phyloP scores from a whole-genome alignment of 106 monocot genomes.

The Dactylorhiza incarnata region DNA sequence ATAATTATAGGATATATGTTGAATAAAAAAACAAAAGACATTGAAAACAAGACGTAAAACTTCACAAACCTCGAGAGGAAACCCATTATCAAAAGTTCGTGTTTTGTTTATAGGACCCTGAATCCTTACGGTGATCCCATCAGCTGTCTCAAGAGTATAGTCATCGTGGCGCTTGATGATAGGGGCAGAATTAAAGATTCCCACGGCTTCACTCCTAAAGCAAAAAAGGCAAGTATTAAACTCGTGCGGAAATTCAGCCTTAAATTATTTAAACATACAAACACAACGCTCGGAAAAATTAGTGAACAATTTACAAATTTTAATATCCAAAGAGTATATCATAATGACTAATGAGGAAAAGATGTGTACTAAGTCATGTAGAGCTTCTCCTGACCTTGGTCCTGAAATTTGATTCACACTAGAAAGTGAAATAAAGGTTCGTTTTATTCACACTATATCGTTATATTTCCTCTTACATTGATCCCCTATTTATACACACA shows the following conservation, averaged over 20 bases:
- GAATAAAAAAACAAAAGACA: neutral
- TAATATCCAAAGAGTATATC: no score
- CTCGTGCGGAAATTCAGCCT: neutral
- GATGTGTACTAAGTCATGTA: no score
- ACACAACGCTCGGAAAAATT: neutral
- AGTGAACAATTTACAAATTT: no score
- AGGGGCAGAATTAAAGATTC: slow-evolving; percentile 14
- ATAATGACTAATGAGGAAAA: no score
- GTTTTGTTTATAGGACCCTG: slow-evolving; percentile 9
- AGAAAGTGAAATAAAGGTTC: no score
- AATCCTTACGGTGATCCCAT: slow-evolving; percentile 11
- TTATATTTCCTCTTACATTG: no score
- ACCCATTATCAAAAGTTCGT: slow-evolving; percentile 12
- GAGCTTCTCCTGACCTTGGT: no score
- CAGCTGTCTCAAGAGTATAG: slow-evolving; percentile 13
- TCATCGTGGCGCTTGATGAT: slow-evolving; percentile 7
- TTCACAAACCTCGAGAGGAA: neutral
- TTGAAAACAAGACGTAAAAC: neutral
- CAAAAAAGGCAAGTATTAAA: neutral
- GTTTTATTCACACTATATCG: no score
- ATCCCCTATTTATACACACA: no score
- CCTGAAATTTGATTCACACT: no score
- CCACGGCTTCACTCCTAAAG: neutral
- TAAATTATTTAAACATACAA: neutral
- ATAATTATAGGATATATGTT: neutral